These are phyloP conservation scores for Syncephalastrum sp. DNA, from an alignment of 371 early-diverging fungal genomes.

Conservation along the genomic window DNA sequence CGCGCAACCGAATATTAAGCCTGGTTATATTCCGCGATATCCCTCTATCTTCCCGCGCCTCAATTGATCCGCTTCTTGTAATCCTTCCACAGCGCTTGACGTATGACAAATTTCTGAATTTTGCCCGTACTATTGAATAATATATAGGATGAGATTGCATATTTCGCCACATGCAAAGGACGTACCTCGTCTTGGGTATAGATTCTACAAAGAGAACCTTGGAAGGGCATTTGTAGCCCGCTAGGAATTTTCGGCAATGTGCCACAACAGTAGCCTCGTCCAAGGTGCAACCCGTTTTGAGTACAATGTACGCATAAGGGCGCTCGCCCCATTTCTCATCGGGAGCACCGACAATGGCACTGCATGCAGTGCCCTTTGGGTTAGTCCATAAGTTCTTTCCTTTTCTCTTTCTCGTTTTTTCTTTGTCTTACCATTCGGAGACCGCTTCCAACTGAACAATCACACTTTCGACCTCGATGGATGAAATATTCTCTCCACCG, in stretches of 20 bases:
- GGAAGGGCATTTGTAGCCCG: conserved; percentile 49
- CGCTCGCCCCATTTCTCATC: conserved; percentile 73
- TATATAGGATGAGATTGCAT: background rate
- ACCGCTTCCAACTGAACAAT: conserved; percentile 57
- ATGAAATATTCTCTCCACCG: conserved; percentile 76
- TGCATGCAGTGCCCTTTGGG: conserved; percentile 6
- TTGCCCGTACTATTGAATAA: conserved; percentile 23
- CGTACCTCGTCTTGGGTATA: conserved; percentile 36
- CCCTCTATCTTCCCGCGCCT: too few species aligned
- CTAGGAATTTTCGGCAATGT: conserved; percentile 49
- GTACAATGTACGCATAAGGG: conserved; percentile 62
- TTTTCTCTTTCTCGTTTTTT: conserved; percentile 1
- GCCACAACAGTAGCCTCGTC: conserved; percentile 33
- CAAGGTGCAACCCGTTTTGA: conserved; percentile 39
- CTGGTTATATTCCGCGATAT: too few species aligned
- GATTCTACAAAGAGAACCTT: conserved; percentile 25
- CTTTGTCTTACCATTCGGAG: conserved; percentile 48
- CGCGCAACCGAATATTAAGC: too few species aligned
- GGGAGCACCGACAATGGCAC: conserved; percentile 62
- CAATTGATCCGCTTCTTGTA: conserved; percentile 15
- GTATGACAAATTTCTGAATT: conserved; percentile 32
- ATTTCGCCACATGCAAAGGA: background rate
- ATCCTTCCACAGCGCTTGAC: conserved; percentile 21
- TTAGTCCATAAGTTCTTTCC: background rate
- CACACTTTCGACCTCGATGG: conserved; percentile 67